Conservation (phyloP, 345 rosid species). For the sweet orange (Citrus sinensis) region DVS_A1.0 CM039169.1:313501-314000, state of each 20-base stretch:
- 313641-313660: too few species aligned
- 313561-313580: constrained; percentile 15
- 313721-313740: too few species aligned
- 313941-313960: background rate
- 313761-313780: rapidly evolving
- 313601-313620: constrained; percentile 11
- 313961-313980: background rate
- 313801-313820: too few species aligned
- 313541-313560: constrained; percentile 27
- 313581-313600: constrained; percentile 4
- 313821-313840: too few species aligned
- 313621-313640: background rate
- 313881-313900: background rate
- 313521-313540: constrained; percentile 22
- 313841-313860: too few species aligned
- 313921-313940: too few species aligned
- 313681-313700: background rate
- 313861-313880: too few species aligned
- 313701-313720: background rate
- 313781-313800: too few species aligned
- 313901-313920: background rate
- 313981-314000: too few species aligned
- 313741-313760: too few species aligned
- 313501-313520: background rate
- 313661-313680: background rate